These are phyloP conservation scores for Dipteronia dyeriana DNA, from an alignment of 345 rosid genomes.

Conservation along the genomic window DNA sequence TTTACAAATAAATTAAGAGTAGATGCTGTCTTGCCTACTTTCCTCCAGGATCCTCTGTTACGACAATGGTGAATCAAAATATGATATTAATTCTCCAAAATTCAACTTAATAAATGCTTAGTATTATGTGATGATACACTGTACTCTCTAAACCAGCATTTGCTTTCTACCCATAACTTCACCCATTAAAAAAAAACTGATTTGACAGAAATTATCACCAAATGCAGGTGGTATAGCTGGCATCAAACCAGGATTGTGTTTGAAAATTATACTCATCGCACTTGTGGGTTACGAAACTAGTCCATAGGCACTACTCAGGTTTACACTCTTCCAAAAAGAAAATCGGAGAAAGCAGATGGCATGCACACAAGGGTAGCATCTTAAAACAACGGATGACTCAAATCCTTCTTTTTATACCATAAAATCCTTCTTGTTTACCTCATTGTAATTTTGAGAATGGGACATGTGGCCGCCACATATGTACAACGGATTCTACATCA, in stretches of 20 bases:
- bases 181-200: not conserved
- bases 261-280: not conserved
- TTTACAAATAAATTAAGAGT: slow-evolving; percentile 15
- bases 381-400: no score
- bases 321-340: not conserved
- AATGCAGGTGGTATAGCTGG: not conserved
- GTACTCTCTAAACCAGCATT: not conserved
- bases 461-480: no score
- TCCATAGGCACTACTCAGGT: not conserved
- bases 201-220: not conserved
- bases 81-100: not conserved
- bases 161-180: not conserved
- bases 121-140: slow-evolving; percentile 18
- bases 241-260: not conserved
- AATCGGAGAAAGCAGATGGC: not conserved
- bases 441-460: no score
- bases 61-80: slow-evolving; percentile 12
- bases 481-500: no score
- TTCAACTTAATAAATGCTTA: slow-evolving; percentile 53
- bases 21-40: slow-evolving; percentile 5
- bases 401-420: no score
- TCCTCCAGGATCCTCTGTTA: not conserved
- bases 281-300: not conserved
- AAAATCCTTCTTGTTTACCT: no score
- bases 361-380: not conserved